Base-by-base conservation (phyloP, 192 early-diverging fungal genomes). In the Coemansia sp. region DNA sequence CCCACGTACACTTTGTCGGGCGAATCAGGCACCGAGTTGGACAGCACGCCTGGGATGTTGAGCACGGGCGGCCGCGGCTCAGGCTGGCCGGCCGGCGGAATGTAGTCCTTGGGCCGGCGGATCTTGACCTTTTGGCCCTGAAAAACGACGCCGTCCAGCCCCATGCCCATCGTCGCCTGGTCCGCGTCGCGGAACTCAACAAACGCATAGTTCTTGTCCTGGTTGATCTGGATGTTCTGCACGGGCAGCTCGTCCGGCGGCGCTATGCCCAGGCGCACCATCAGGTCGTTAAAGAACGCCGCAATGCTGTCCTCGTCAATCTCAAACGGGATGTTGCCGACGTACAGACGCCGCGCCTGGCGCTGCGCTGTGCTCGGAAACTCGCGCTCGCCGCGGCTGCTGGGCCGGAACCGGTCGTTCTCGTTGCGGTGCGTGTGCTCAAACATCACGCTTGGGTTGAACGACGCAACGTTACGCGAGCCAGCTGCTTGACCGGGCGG, bases 191-290 rank as follows among this genome's bases (percentile, higher is more conserved):
- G 83, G 69, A 99, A 94, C 91, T 99, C 95, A 18, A 95, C 85
- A 85, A 98, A 97, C 14, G 95, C 94, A 81, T 94, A 98, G 63
- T 90, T 90, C 71, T 94, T 94, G n/a, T 98, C 95, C 33, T 85
- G 82, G 68, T 95, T 94, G 44, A 97, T 90, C 67, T 95, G 91
- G 18, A 90, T 89, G 28, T 86, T 83, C 16, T 89, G 77, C 16
- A 93, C 91, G 0, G 90, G 88, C 40, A 82, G 47, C 29, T 88
- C 89, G 7, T 89, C 62, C 12, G 84, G 73, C n/a, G 85, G 83
- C 35, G 87, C 88, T 29, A 91, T 71, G 62, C 87, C 86, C 55
- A 89, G 78, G 61, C 89, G 84, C 33, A 85, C 75, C 89, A 98
- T 91, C 11, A 89, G 85, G 12, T 83, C 71, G 67, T 95, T 97